Conservation (phyloP, 2,329 filamentous ascomycete genomes). For the Clonostachys rhizophaga region DNA sequence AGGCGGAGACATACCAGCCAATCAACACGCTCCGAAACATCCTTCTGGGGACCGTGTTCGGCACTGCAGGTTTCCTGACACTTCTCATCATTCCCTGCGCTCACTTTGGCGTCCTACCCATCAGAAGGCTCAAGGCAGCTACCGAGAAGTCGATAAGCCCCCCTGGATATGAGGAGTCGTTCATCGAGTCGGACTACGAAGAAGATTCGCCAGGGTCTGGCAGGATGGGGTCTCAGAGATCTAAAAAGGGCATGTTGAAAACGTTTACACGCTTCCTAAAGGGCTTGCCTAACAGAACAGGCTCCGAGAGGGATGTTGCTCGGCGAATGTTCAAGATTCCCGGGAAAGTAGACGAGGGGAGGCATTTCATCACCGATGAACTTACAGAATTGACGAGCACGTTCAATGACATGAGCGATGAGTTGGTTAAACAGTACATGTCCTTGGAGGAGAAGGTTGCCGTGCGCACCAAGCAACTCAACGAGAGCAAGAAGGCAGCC, state of each 20-base stretch:
- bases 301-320: conserved; percentile 19
- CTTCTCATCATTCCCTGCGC: conserved; percentile 73
- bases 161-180: conserved; percentile 50
- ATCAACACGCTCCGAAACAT: conserved; percentile 74
- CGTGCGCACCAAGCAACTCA: conserved; percentile 77
- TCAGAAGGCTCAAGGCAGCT: conserved; percentile 68
- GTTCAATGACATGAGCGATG: conserved; percentile 93
- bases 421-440: conserved; percentile 81
- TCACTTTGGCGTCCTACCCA: conserved; percentile 77
- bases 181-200: conserved; percentile 33
- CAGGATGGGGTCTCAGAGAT: conserved; percentile 30
- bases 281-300: conserved; percentile 15
- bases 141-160: conserved; percentile 70
- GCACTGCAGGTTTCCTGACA: conserved; percentile 68
- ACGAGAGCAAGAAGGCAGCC: conserved; percentile 85
- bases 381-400: conserved; percentile 76
- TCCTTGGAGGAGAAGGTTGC: conserved; percentile 80
- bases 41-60: conserved; percentile 80
- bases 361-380: conserved; percentile 77
- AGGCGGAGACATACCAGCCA: conserved; percentile 69
- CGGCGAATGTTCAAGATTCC: conserved; percentile 76
- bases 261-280: conserved; percentile 29
- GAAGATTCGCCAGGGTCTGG: conserved; percentile 25
- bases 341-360: conserved; percentile 70
- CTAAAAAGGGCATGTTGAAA: conserved; percentile 33